Conservation (phyloP, 148 eudicot species). For the Gaultheria prostrata region DNA sequence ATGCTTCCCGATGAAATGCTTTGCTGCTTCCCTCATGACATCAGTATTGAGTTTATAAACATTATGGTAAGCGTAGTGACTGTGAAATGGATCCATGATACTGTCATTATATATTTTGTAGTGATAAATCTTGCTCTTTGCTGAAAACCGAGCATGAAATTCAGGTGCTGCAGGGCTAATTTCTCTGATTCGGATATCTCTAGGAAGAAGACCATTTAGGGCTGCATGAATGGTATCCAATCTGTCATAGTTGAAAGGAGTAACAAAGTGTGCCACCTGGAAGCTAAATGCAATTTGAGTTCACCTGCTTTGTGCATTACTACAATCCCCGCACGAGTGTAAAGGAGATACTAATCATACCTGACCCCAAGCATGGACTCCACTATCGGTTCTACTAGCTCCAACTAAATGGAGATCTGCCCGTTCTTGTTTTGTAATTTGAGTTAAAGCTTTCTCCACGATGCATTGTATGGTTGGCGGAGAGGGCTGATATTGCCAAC, state of each 20-base stretch:
- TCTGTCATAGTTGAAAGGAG: conserved; percentile 79
- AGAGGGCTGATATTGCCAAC: conserved; percentile 92
- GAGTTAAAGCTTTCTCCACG: conserved; percentile 67
- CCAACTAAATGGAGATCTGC: conserved; percentile 65
- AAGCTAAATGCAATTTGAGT: conserved; percentile 31
- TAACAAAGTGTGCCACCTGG: conserved; percentile 93
- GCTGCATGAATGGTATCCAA: conserved; percentile 74
- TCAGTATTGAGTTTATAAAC: conserved; percentile 58
- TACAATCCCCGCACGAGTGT: conserved; percentile 16
- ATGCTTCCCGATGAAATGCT: conserved; percentile 65
- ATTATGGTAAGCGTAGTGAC: conserved; percentile 66
- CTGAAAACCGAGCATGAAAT: conserved; percentile 91
- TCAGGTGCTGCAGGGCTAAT: conserved; percentile 72
- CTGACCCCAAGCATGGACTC: conserved; percentile 99
- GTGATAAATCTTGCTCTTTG: conserved; percentile 70
- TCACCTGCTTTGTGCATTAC: not conserved
- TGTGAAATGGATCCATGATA: conserved; percentile 78
- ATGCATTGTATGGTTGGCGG: conserved; percentile 76
- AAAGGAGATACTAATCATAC: conserved; percentile 40
- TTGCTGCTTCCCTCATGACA: conserved; percentile 74
- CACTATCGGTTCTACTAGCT: conserved; percentile 92
- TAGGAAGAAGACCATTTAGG: conserved; percentile 82
- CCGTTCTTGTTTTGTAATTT: conserved; percentile 63
- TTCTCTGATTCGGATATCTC: conserved; percentile 81
- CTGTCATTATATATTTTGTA: conserved; percentile 70